Evolutionary conservation across 805 yeast species (phyloP).

Genomic region (Suhomyces faveliae): DNA sequence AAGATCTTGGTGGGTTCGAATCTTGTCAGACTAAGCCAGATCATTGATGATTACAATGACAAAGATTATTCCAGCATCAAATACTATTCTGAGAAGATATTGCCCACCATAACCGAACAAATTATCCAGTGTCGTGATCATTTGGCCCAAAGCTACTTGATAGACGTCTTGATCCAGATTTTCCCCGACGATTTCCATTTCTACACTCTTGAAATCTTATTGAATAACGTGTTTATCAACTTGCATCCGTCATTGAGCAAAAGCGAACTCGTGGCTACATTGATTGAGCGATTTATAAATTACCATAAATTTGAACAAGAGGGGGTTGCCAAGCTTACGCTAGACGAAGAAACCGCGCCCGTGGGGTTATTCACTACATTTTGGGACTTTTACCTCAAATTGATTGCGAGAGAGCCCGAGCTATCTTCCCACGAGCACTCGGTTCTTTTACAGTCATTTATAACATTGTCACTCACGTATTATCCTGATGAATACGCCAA

Average conservation of each 20-base stretch:
- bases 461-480: conserved; percentile 61
- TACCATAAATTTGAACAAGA: conserved; percentile 35
- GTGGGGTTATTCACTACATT: conserved; percentile 68
- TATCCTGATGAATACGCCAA: conserved; percentile 62
- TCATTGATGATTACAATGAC: conserved; percentile 65
- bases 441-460: conserved; percentile 61
- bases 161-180: conserved; percentile 90
- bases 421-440: conserved; percentile 67
- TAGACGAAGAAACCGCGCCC: conserved; percentile 9
- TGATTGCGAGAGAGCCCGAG: conserved; percentile 60
- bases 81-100: conserved; percentile 49
- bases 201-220: conserved; percentile 62
- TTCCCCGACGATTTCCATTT: conserved; percentile 93
- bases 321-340: conserved; percentile 22
- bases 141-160: conserved; percentile 86
- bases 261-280: conserved; percentile 61
- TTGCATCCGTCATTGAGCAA: conserved; percentile 71
- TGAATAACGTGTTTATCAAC: conserved; percentile 58
- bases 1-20: conserved; percentile 92
- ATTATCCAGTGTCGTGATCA: conserved; percentile 89
- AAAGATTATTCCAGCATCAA: conserved; percentile 25
- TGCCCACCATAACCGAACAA: conserved; percentile 85
- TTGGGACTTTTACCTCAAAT: conserved; percentile 59
- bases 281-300: conserved; percentile 68
- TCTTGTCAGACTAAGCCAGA: conserved; percentile 81